Conservation (phyloP, 2,329 filamentous ascomycete genomes). For the Scedosporium aurantiacum region DNA sequence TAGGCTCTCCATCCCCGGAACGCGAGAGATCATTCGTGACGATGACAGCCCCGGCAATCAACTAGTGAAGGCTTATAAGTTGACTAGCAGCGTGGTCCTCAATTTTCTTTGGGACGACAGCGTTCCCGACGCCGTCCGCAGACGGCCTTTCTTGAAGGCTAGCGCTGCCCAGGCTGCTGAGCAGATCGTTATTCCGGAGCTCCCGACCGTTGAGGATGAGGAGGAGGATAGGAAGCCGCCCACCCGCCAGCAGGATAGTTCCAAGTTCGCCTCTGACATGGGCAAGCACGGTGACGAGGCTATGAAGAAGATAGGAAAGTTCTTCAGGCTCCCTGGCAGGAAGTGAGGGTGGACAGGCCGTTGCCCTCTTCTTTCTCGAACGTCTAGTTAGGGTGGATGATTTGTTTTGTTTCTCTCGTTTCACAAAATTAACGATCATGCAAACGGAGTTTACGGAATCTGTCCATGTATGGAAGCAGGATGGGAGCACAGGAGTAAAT, state of each 20-base stretch:
- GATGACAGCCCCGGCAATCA: constrained; percentile 33
- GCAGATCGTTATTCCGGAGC: constrained; percentile 54
- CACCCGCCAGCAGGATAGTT: constrained; percentile 13
- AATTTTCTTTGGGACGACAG: constrained; percentile 64
- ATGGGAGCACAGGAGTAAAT: not conserved
- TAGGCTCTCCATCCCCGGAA: constrained; percentile 53
- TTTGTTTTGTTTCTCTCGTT: not conserved
- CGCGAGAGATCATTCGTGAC: constrained; percentile 37
- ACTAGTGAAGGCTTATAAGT: constrained; percentile 62
- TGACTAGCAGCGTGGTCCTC: constrained; percentile 56
- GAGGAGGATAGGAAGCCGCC: constrained; percentile 24
- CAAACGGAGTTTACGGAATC: not conserved
- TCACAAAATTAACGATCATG: not conserved
- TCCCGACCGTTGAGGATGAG: constrained; percentile 26
- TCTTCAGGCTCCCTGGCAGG: constrained; percentile 61
- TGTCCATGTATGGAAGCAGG: not conserved
- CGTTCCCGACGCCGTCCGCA: constrained; percentile 44
- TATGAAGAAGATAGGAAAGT: constrained; percentile 50
- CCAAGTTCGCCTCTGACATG: not conserved
- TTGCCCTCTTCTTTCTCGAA: too few relatives aligned
- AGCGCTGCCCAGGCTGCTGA: constrained; percentile 50
- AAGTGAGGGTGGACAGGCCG: constrained; percentile 34
- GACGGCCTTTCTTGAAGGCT: constrained; percentile 46
- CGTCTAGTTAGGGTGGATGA: not conserved
- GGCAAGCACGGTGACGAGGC: constrained; percentile 24